Evolutionary conservation across 2,329 filamentous ascomycete genomes (phyloP).

Genomic region (Alternaria ethzedia): DNA sequence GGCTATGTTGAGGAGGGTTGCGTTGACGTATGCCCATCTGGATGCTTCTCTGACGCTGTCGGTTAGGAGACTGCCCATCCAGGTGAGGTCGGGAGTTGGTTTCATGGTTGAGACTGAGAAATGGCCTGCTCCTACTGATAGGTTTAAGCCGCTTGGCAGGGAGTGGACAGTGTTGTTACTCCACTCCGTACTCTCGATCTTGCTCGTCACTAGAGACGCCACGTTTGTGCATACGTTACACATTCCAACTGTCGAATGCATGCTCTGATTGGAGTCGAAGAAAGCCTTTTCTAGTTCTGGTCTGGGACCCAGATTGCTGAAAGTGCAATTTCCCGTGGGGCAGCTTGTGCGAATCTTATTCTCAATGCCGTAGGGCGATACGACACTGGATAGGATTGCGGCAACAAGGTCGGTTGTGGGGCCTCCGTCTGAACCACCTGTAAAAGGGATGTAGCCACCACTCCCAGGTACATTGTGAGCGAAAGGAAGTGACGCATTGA

Average conservation of each 20-base stretch:
- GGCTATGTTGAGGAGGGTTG: background rate
- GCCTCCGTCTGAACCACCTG: background rate
- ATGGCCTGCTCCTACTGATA: background rate
- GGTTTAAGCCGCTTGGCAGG: background rate
- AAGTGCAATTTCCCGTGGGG: background rate
- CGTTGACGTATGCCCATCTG: constrained; percentile 1
- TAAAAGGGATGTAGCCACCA: background rate
- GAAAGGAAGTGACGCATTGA: background rate
- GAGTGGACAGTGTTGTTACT: background rate
- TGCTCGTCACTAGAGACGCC: background rate
- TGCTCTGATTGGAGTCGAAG: background rate
- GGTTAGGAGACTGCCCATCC: background rate
- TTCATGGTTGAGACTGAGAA: background rate
- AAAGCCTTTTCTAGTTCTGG: background rate
- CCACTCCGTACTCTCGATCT: background rate
- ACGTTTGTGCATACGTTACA: background rate
- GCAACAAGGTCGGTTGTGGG: background rate
- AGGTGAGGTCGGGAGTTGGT: background rate
- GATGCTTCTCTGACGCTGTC: background rate
- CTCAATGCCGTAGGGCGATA: background rate
- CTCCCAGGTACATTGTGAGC: background rate
- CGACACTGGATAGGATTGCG: background rate
- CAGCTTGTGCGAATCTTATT: background rate
- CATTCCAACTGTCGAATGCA: background rate
- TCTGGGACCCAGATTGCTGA: background rate